phyloP scores from a whole-genome alignment of 306 rosid species.

The Cucumis cinereus region DNA sequence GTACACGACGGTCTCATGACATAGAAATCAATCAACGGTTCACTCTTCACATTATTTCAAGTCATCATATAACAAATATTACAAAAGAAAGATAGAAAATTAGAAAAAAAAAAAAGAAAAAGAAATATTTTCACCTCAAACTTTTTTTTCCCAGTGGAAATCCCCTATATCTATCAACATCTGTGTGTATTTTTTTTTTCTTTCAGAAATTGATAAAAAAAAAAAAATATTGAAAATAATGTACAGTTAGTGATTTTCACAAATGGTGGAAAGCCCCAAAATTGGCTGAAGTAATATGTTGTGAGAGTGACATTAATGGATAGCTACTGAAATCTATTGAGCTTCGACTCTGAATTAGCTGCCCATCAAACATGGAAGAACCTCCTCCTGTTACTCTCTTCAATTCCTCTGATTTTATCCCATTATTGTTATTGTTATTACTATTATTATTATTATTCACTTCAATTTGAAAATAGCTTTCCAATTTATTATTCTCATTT shows the following conservation, averaged over 20 bases:
- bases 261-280: slow-evolving; percentile 76
- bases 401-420: slow-evolving; percentile 55
- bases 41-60: slow-evolving; percentile 3
- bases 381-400: slow-evolving; percentile 13
- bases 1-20: no score
- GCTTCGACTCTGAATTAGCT: slow-evolving; percentile 25
- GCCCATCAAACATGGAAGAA: slow-evolving; percentile 40
- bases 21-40: not conserved
- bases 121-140: not conserved
- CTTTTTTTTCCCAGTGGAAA: not conserved
- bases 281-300: slow-evolving; percentile 53
- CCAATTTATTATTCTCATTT: slow-evolving; percentile 45
- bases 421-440: slow-evolving; percentile 11
- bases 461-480: slow-evolving; percentile 46
- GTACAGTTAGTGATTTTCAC: slow-evolving; percentile 27
- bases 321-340: slow-evolving; percentile 65
- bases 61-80: not conserved
- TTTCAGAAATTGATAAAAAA: not conserved
- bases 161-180: slow-evolving; percentile 50
- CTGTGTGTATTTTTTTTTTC: slow-evolving; percentile 26
- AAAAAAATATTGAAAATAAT: not conserved
- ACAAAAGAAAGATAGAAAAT: not conserved
- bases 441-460: slow-evolving; percentile 14
- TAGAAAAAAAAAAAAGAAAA: not conserved
- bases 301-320: slow-evolving; percentile 71